Evolutionary conservation across 768 basidiomycete species (phyloP), one percentile per base, ranked within the genome.

Genomic region (Serendipita sp.): DNA sequence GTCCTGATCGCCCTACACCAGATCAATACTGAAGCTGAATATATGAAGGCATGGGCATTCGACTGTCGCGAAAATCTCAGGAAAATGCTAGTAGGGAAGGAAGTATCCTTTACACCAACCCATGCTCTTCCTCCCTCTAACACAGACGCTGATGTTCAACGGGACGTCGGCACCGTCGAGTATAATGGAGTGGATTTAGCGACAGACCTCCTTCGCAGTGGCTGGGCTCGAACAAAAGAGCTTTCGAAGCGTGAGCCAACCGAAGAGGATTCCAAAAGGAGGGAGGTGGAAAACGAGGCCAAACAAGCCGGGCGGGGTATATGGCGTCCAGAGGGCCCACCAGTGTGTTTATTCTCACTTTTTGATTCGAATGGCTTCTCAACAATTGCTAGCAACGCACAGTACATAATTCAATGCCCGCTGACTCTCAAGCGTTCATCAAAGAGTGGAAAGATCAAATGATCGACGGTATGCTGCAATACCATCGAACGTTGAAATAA

Each of bases 161-260:
- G 90, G 68, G 92, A 93, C 73, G 78, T 93, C 63, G 92, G 91
- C 34, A 80, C 77, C 34, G 89, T 82, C 16, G 86, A 89, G 66
- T 80, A 90, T 44, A 81, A 77, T 54, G 88, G 86, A 4, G 72
- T 83, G 63, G 91, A 94, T 70, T 74, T 94, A 24, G 78, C 84
- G 3, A 78, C 79, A 0, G 89, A 92, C 71, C 73, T 95, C n/a
- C 79, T 98, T 45, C 83, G 80, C 71, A 83, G 81, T 66, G 96
- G 95, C n/a, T 97, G 92, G 92, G 91, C 83, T 10, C 94, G 89
- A 75, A 76, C 92, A 47, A 92, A 96, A 74, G 95, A 97, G 67
- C 74, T 80, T 47, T 66, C 60, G 68, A 92, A 87, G 74, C 83
- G 89, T 18, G 91, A 94, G 46, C 81, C 84, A 16, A 86, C 86